These are phyloP conservation scores for Bryum argenteum DNA, from an alignment of 225 moss, liverwort and hornwort genomes.

Conservation along the genomic window DNA sequence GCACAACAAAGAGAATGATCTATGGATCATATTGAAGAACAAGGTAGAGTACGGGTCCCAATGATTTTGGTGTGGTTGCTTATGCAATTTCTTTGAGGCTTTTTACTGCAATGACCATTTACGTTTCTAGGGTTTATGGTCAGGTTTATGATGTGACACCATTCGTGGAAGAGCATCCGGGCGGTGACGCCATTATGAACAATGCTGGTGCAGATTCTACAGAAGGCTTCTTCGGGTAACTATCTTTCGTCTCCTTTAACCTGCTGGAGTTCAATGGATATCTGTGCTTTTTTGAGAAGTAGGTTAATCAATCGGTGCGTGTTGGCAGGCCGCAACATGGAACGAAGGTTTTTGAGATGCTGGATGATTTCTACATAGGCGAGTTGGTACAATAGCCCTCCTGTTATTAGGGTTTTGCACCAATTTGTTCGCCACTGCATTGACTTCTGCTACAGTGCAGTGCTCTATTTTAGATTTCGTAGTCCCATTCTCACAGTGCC, in stretches of 20 bases:
- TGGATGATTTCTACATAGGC: conserved; percentile 64
- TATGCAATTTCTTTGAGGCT: not conserved
- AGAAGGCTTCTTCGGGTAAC: conserved; percentile 57
- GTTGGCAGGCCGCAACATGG: conserved; percentile 64
- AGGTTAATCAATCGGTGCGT: conserved; percentile 24
- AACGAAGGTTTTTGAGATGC: conserved; percentile 60
- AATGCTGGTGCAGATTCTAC: conserved; percentile 66
- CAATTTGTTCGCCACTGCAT: not conserved
- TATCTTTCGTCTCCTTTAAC: not conserved
- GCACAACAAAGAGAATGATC: conserved; percentile 47
- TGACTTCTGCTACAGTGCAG: too few species aligned
- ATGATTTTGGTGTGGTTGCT: conserved; percentile 6
- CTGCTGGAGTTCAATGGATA: conserved; percentile 13
- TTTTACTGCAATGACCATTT: not conserved
- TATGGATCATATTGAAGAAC: conserved; percentile 58
- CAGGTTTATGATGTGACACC: conserved; percentile 68
- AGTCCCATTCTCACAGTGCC: conserved; percentile 6
- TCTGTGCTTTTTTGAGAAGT: conserved; percentile 3
- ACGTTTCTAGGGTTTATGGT: conserved; percentile 22
- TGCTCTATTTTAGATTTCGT: too few species aligned
- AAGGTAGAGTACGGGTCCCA: conserved; percentile 29
- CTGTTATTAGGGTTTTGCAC: not conserved
- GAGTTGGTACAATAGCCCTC: conserved; percentile 42
- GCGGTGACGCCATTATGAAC: conserved; percentile 56
- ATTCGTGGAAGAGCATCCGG: conserved; percentile 67